Conservation (phyloP, 2,329 filamentous ascomycete genomes). For the Xylaria arbuscula region DNA sequence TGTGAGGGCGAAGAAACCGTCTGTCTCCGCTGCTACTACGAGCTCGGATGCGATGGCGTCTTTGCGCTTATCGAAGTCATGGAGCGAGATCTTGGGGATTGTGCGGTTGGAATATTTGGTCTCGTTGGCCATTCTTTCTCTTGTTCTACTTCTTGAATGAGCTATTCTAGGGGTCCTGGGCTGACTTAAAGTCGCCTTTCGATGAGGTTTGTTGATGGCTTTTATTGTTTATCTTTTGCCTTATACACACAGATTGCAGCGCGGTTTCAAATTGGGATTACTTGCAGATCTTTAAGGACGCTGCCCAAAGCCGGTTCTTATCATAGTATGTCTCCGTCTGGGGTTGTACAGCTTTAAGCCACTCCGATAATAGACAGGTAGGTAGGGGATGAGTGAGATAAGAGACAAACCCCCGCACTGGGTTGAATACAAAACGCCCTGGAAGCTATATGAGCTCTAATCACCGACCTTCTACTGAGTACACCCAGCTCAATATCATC, state of each 20-base stretch:
- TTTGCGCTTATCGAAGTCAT: slow-evolving; percentile 63
- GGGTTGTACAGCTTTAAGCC: too few relatives aligned
- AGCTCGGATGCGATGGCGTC: slow-evolving; percentile 65
- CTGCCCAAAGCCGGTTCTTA: too few relatives aligned
- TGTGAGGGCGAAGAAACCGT: slow-evolving; percentile 69
- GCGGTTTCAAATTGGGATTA: too few relatives aligned
- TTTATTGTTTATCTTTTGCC: not conserved
- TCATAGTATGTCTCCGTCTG: too few relatives aligned
- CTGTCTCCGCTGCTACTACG: slow-evolving; percentile 65
- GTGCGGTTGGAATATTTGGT: slow-evolving; percentile 56
- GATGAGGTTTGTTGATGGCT: not conserved
- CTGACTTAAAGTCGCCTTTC: not conserved
- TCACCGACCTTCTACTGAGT: not conserved
- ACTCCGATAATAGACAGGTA: not conserved
- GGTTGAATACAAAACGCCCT: not conserved
- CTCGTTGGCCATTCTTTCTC: slow-evolving; percentile 40
- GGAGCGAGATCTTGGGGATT: slow-evolving; percentile 65
- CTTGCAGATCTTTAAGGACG: too few relatives aligned
- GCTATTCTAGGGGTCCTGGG: not conserved
- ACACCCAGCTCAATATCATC: not conserved
- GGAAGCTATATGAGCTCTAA: not conserved
- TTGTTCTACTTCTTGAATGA: slow-evolving; percentile 22
- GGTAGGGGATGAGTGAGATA: not conserved
- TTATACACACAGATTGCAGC: not conserved
- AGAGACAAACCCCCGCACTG: not conserved